A percentile compares a stretch with the other conserved stretches of the same genome.
Conservation (phyloP, 208 protist species). For the Trypanosoma platydactyli region DNA sequence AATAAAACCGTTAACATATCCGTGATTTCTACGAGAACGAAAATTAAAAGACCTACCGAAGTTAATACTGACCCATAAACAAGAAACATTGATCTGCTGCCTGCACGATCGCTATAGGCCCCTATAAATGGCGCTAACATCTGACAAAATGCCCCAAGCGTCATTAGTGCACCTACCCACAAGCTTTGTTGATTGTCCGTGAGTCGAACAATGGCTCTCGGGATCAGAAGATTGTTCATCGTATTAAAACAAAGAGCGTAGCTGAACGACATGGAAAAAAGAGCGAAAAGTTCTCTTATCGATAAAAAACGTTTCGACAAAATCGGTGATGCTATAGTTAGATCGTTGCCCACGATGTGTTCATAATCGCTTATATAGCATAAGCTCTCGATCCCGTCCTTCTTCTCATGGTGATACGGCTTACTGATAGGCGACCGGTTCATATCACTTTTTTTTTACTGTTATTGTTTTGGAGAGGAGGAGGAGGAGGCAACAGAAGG, state of each 20-base stretch:
- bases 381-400: background rate
- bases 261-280: slow-evolving; percentile 36
- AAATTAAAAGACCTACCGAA: slow-evolving; percentile 31
- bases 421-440: background rate
- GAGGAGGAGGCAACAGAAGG: too few relatives aligned
- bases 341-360: background rate
- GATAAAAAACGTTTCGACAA: slow-evolving; percentile 15
- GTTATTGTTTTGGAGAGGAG: background rate
- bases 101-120: slow-evolving; percentile 33
- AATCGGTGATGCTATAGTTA: background rate
- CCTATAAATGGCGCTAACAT: slow-evolving; percentile 29
- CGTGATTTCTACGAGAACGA: slow-evolving; percentile 28
- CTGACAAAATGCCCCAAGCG: slow-evolving; percentile 30
- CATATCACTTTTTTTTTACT: background rate
- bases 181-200: slow-evolving; percentile 21
- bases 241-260: slow-evolving; percentile 36
- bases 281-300: slow-evolving; percentile 27
- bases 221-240: slow-evolving; percentile 32
- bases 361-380: background rate
- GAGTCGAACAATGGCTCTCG: slow-evolving; percentile 33
- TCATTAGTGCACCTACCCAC: slow-evolving; percentile 33
- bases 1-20: slow-evolving; percentile 23
- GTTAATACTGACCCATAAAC: slow-evolving; percentile 26
- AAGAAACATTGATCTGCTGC: slow-evolving; percentile 22
- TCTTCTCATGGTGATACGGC: slow-evolving; percentile 9